Evolutionary conservation across 75 land plant genomes (phyloP), one percentile per base, ranked within the genome.

Genomic region (Pseudotsuga menziesii): DNA sequence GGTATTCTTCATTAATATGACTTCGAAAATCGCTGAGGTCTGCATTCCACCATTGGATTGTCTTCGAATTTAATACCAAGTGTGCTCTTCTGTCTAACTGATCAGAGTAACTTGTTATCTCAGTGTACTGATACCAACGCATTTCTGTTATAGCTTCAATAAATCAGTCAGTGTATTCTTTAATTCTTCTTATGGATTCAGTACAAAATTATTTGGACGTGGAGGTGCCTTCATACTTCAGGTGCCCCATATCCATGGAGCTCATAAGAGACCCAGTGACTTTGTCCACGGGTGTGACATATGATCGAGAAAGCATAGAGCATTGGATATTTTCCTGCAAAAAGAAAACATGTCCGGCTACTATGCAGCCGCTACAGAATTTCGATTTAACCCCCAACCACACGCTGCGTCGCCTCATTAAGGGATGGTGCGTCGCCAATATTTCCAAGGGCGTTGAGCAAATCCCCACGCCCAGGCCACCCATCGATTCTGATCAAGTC

Each of bases 291-390:
- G 66, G 66, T 14, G 16, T 62, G 3, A 62, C 66, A 4, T 35
- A 75, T 73, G 74, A 83, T 5, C 57, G 83, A 13, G 58, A 77
- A 44, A 88, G 82, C 81, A 90, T 90, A 41, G 86, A 88, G 78
- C 67, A 78, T 4, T 90, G 92, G 92, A 59, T 90, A 3, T 64
- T n/a, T 20, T 59, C 63, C 2, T 57, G 73, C 27, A 82, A 80
- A 72, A 81, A 90, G 35, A 35, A 60, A 3, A 84, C 86, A 1
- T 90, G 92, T 60, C 92, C 92, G 0, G 80, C 80, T 5, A 90
- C 92, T 16, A 88, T 79, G 84, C 88, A 85, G 75, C 17, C 48
- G 12, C 63, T 88, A 23, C 15, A 63, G 26, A 79, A 26, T 57
- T 64, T 77, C 70, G 80, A 88, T 3, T 74, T 88, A 22, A 87